Evolutionary conservation across 345 rosid genomes (phyloP), one percentile per base, ranked within the genome.

Genomic region (Sapria himalayana): DNA sequence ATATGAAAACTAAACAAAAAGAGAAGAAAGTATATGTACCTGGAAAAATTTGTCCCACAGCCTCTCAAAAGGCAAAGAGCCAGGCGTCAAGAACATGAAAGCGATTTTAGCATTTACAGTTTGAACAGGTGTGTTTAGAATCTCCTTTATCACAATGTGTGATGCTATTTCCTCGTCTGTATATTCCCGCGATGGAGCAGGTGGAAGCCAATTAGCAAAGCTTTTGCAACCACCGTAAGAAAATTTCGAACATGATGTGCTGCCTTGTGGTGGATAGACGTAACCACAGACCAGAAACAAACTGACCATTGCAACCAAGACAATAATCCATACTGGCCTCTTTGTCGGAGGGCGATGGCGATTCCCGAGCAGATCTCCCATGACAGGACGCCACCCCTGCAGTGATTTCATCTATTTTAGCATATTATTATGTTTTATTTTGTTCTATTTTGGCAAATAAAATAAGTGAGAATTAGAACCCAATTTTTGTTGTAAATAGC

Each of bases 191-290:
- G 64, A 50, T 43, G 96, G 78, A 54, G 51, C 52, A 2, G 99
- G 96, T 8, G 99, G 96, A 57, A 84, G 93, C 99, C 99, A 91
- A 45, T 70, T 64, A 15, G 73, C 46, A 25, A 91, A 61, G 41
- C 51, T 92, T 59, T 76, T 72, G 50, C 99, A 91, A 33, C 93
- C 93, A 62, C 75, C 64, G 1, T 86, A 66, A 11, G 93, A 77
- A 49, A 91, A 66, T 50, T 79, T 51, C 22, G 79, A 91, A 49
- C 99, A 84, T 33, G 95, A 79, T 24, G 61, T 43, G 52, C 51
- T 73, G 29, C 78, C 66, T 12, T 67, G 69, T 0, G 81, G 99
- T 35, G 99, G 99, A 36, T 91, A 80, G 45, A 91, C 51, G 29
- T 75, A 91, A 31, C 73, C 80, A 12, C 69, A 58, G 25, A 91